Evolutionary conservation across 345 rosid species (phyloP).

Genomic region (Streptanthus diversifolius): DNA sequence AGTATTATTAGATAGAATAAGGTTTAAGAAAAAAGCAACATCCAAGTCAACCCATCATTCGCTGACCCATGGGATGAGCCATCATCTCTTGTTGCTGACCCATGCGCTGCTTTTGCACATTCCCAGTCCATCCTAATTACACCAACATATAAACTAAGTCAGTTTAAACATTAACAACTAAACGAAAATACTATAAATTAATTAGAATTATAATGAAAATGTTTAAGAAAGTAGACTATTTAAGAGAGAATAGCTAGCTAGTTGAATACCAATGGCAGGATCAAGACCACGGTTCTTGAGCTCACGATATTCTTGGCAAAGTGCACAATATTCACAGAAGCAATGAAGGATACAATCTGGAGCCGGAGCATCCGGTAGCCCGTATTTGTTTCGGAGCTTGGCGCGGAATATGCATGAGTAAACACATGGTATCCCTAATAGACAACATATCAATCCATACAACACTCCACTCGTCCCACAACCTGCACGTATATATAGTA

Average conservation of each 20-base stretch:
- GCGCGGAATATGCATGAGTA: constrained; percentile 37
- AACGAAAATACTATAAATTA: neutral
- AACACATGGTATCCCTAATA: constrained; percentile 16
- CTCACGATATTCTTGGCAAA: constrained; percentile 57
- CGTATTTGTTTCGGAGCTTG: constrained; percentile 39
- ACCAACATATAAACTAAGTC: neutral
- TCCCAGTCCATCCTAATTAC: constrained; percentile 33
- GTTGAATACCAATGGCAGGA: constrained; percentile 47
- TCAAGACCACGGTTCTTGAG: constrained; percentile 46
- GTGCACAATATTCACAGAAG: constrained; percentile 48
- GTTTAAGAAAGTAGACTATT: neutral
- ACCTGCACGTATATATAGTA: neutral
- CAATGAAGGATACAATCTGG: constrained; percentile 45
- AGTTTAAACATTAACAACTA: neutral
- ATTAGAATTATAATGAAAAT: neutral
- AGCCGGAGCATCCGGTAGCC: constrained; percentile 50
- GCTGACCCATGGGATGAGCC: constrained; percentile 35
- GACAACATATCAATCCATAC: constrained; percentile 28
- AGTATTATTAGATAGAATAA: neutral
- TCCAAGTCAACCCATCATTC: constrained; percentile 36
- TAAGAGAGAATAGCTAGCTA: neutral
- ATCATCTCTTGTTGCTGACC: constrained; percentile 32
- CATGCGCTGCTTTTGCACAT: constrained; percentile 22
- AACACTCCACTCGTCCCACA: constrained; percentile 28
- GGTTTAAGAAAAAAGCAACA: neutral